Conservation (phyloP, 2,329 filamentous ascomycete genomes). For the Penicillium sp. region DNA sequence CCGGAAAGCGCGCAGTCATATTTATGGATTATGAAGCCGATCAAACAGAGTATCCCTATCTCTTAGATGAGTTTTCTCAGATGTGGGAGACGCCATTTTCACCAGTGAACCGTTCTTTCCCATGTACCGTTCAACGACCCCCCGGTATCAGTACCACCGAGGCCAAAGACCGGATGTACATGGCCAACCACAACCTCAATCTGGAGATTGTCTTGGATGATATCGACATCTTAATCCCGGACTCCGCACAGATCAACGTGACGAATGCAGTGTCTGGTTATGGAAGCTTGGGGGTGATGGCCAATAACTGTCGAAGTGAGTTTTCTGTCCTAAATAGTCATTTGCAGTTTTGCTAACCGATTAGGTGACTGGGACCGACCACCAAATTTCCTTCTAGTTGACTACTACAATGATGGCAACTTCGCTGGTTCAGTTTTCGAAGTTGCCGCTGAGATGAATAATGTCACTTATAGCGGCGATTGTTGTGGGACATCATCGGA, state of each 20-base stretch:
- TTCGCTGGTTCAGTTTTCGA: neutral
- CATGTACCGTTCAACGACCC: neutral
- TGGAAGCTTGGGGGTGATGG: neutral
- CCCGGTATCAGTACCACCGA: neutral
- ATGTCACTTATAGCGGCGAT: neutral
- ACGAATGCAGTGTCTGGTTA: neutral
- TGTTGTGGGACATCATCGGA: neutral
- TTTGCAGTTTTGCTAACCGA: neutral
- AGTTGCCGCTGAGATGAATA: slow-evolving; percentile 1
- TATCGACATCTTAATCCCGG: neutral
- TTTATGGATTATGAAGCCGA: slow-evolving; percentile 1
- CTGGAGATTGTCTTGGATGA: neutral
- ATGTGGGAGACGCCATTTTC: slow-evolving; percentile 3
- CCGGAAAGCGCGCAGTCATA: neutral
- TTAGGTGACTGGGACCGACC: neutral
- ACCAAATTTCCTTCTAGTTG: neutral
- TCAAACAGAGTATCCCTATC: neutral
- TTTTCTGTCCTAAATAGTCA: neutral
- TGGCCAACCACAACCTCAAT: slow-evolving; percentile 2
- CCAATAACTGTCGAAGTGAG: slow-evolving; percentile 1
- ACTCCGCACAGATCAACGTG: neutral
- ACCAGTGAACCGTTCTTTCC: neutral
- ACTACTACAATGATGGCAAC: neutral
- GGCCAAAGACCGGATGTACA: neutral
- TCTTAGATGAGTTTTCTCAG: slow-evolving; percentile 1